Evolutionary conservation across 352 stramenopile species (phyloP).

Genomic region (Phytophthora pinifolia): DNA sequence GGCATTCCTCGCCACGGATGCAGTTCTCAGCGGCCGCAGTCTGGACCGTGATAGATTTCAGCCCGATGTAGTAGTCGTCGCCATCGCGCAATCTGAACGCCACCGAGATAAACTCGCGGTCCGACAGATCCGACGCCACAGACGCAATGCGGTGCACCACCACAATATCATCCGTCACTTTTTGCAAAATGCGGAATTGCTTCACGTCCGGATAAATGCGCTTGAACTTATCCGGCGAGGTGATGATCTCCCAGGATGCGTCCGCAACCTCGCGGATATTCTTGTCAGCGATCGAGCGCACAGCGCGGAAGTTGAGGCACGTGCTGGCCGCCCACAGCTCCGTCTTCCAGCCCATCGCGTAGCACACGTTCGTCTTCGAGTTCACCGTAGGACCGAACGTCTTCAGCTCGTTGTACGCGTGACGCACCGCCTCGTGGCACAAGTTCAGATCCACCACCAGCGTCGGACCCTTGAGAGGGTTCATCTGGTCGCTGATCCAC

Average conservation of each 20-base stretch:
- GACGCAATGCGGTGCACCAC: slow-evolving; percentile 77
- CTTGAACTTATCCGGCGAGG: slow-evolving; percentile 79
- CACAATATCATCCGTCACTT: slow-evolving; percentile 84
- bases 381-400: slow-evolving; percentile 71
- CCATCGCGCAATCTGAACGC: slow-evolving; percentile 72
- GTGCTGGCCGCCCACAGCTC: slow-evolving; percentile 79
- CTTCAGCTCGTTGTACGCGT: slow-evolving; percentile 81
- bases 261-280: slow-evolving; percentile 74
- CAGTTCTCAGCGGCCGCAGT: slow-evolving; percentile 75
- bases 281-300: slow-evolving; percentile 59
- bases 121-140: slow-evolving; percentile 68
- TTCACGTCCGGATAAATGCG: slow-evolving; percentile 85
- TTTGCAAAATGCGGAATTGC: slow-evolving; percentile 82
- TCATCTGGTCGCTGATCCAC: slow-evolving; percentile 85
- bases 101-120: slow-evolving; percentile 81
- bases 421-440: slow-evolving; percentile 76
- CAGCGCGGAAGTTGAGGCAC: slow-evolving; percentile 72
- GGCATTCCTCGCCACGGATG: slow-evolving; percentile 79
- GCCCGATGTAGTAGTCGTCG: slow-evolving; percentile 77
- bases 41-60: slow-evolving; percentile 76
- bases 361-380: slow-evolving; percentile 85
- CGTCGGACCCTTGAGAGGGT: slow-evolving; percentile 69
- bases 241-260: slow-evolving; percentile 84
- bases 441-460: slow-evolving; percentile 76
- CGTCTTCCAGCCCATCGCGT: slow-evolving; percentile 86